A percentile compares a stretch with the other conserved stretches of the same genome.
These are phyloP conservation scores for Tolypocladium nubicola DNA, from an alignment of 2,329 filamentous ascomycete genomes.

Conservation along the genomic window DNA sequence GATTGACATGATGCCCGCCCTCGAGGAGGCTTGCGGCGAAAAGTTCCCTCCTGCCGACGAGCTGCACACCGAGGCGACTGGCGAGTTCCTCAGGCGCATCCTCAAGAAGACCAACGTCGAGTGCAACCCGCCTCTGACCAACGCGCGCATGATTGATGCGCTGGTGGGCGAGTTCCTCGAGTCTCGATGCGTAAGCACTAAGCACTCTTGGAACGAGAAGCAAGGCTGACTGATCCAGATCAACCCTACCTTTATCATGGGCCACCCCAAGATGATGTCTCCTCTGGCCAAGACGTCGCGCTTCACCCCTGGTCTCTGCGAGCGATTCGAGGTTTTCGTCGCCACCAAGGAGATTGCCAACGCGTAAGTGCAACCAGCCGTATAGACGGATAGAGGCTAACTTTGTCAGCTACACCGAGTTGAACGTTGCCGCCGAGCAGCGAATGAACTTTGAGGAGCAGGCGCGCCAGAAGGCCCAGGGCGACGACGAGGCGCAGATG, in stretches of 20 bases:
- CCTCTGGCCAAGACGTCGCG: constrained; percentile 95
- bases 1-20: constrained; percentile 79
- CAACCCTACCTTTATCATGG: constrained; percentile 61
- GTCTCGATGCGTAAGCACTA: constrained; percentile 54
- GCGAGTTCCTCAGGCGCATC: constrained; percentile 73
- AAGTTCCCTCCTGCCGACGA: constrained; percentile 87
- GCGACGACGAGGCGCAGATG: constrained; percentile 92
- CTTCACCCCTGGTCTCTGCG: constrained; percentile 69
- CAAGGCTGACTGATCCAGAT: constrained; percentile 24
- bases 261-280: constrained; percentile 65
- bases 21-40: constrained; percentile 83
- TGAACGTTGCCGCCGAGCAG: constrained; percentile 89
- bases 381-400: background rate
- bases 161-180: constrained; percentile 92
- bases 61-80: constrained; percentile 81
- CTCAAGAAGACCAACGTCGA: constrained; percentile 87
- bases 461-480: constrained; percentile 87
- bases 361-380: constrained; percentile 33
- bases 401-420: constrained; percentile 63
- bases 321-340: constrained; percentile 96
- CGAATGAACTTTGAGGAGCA: constrained; percentile 81
- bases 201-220: background rate
- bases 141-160: constrained; percentile 92
- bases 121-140: constrained; percentile 83
- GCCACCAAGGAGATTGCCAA: constrained; percentile 73